Evolutionary conservation across 352 stramenopile genomes (phyloP).

Genomic region (Globisporangium okanoganense): DNA sequence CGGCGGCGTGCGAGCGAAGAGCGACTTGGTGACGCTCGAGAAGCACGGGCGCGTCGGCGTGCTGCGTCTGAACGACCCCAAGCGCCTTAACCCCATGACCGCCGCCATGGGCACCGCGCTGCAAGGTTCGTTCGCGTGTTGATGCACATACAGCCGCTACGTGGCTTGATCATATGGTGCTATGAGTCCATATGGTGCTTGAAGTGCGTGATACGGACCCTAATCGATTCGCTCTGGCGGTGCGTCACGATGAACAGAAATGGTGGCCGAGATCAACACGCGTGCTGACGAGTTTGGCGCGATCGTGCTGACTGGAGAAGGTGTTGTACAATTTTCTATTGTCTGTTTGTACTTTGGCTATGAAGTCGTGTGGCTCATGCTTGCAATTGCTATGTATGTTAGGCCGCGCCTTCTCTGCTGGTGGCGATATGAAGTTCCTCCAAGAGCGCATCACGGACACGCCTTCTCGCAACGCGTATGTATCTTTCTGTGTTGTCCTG

Average conservation of each 20-base stretch:
- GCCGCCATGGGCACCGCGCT: slow-evolving; percentile 70
- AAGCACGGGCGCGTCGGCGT: slow-evolving; percentile 41
- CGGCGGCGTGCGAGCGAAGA: slow-evolving; percentile 21
- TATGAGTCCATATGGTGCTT: too few relatives aligned
- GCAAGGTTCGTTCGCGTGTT: slow-evolving; percentile 25
- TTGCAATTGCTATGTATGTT: neutral
- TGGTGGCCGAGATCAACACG: slow-evolving; percentile 45
- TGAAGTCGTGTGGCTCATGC: neutral
- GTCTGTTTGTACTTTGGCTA: neutral
- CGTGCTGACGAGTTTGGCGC: slow-evolving; percentile 52
- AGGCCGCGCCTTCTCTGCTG: slow-evolving; percentile 81
- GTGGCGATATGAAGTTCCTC: slow-evolving; percentile 86
- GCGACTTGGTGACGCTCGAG: slow-evolving; percentile 47
- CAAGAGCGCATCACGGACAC: slow-evolving; percentile 49
- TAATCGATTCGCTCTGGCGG: neutral
- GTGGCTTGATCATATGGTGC: neutral
- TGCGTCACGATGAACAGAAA: slow-evolving; percentile 19
- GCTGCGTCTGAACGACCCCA: slow-evolving; percentile 68
- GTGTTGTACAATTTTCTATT: slow-evolving; percentile 9
- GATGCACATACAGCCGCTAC: neutral
- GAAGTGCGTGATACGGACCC: neutral
- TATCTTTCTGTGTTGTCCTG: neutral
- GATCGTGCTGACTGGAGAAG: slow-evolving; percentile 73
- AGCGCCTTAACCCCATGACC: slow-evolving; percentile 88
- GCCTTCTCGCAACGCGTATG: slow-evolving; percentile 67